Conservation (phyloP, 345 rosid genomes). For the Acer campestre region DNA sequence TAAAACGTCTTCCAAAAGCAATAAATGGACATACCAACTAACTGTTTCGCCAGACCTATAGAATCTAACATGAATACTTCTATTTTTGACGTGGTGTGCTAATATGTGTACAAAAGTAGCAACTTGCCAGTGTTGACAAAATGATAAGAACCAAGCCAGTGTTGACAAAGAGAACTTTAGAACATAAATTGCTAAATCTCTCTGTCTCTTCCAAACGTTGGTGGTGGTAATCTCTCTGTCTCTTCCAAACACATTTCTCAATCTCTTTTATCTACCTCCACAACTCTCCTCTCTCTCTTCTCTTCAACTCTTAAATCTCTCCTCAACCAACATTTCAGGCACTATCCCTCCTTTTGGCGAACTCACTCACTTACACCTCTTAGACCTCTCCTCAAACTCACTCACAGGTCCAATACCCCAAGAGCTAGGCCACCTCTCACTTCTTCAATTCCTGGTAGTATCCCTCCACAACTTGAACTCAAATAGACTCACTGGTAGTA, state of each 20-base stretch:
- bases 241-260: slow-evolving; percentile 80
- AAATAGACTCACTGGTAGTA: slow-evolving; percentile 67
- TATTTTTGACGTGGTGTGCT: too few species aligned
- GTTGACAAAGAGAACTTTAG: too few species aligned
- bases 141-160: too few species aligned
- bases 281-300: slow-evolving; percentile 77
- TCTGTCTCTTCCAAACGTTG: too few species aligned
- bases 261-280: slow-evolving; percentile 70
- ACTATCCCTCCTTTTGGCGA: slow-evolving; percentile 76
- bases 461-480: too few species aligned
- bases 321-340: slow-evolving; percentile 88
- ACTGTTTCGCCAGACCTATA: too few species aligned
- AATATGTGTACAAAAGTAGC: too few species aligned
- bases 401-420: slow-evolving; percentile 71
- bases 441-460: slow-evolving; percentile 87
- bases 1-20: too few species aligned
- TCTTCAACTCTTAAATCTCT: slow-evolving; percentile 87
- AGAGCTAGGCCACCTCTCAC: slow-evolving; percentile 70
- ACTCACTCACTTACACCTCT: slow-evolving; percentile 65
- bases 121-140: too few species aligned
- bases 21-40: too few species aligned
- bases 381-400: slow-evolving; percentile 94
- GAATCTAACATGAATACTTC: too few species aligned
- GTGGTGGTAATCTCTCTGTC: slow-evolving; percentile 89
- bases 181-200: too few species aligned